A percentile compares a stretch with the other conserved stretches of the same genome.
These are phyloP conservation scores for Suillus luteus DNA, from an alignment of 768 basidiomycete species.

Conservation along the genomic window DNA sequence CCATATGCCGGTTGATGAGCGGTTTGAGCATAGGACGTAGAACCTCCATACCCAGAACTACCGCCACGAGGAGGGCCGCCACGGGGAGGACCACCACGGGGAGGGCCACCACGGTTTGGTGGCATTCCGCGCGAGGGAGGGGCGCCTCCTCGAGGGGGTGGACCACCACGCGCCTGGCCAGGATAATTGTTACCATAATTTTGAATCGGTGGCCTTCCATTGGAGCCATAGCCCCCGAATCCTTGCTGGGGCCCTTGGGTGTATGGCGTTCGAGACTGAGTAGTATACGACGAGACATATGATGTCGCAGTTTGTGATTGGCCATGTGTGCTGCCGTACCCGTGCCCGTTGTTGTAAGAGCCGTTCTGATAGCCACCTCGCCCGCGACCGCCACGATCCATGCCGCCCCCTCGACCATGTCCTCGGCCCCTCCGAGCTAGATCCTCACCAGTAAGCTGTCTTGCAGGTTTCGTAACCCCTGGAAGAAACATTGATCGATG, in stretches of 20 bases:
- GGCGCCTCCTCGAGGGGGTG: slow-evolving; percentile 15
- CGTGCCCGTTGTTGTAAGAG: slow-evolving; percentile 20
- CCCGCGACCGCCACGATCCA: slow-evolving; percentile 37
- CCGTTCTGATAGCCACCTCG: slow-evolving; percentile 32
- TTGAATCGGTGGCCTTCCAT: slow-evolving; percentile 31
- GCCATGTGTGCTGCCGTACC: slow-evolving; percentile 21
- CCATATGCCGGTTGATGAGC: slow-evolving; percentile 24
- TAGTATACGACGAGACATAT: slow-evolving; percentile 21
- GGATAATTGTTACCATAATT: slow-evolving; percentile 35
- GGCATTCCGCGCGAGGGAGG: slow-evolving; percentile 12
- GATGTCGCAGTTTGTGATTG: slow-evolving; percentile 16
- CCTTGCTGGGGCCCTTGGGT: slow-evolving; percentile 22
- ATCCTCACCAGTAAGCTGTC: slow-evolving; percentile 68
- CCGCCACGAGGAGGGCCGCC: slow-evolving; percentile 24
- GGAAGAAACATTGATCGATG: slow-evolving; percentile 85
- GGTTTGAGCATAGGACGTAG: slow-evolving; percentile 21
- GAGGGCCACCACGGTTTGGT: slow-evolving; percentile 22
- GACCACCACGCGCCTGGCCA: slow-evolving; percentile 28
- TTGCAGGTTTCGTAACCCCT: slow-evolving; percentile 60
- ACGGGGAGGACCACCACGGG: slow-evolving; percentile 14
- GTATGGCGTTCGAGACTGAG: slow-evolving; percentile 19
- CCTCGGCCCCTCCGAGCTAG: slow-evolving; percentile 55
- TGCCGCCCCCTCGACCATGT: slow-evolving; percentile 47
- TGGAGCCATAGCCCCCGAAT: slow-evolving; percentile 36
- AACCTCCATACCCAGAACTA: slow-evolving; percentile 24